These are phyloP conservation scores for Pythium dissotocum DNA, from an alignment of 352 stramenopile species.

Conservation along the genomic window DNA sequence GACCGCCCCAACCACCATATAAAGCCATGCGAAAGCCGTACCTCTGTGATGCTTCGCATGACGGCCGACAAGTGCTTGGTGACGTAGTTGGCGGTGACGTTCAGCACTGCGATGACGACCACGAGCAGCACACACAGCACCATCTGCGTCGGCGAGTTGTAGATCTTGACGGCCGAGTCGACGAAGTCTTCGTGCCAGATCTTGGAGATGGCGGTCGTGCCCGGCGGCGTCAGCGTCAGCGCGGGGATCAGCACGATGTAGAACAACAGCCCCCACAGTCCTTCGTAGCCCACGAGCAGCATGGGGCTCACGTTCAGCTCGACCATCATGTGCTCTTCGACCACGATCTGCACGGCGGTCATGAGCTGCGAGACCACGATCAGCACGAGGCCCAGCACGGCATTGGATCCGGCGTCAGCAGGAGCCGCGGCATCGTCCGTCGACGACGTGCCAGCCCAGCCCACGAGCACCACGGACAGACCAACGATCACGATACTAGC, in stretches of 20 bases:
- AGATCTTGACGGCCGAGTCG: constrained; percentile 73
- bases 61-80: constrained; percentile 80
- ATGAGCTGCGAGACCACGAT: constrained; percentile 79
- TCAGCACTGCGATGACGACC: constrained; percentile 65
- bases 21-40: constrained; percentile 11
- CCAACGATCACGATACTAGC: constrained; percentile 74
- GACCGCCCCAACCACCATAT: neutral
- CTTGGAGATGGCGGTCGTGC: constrained; percentile 49
- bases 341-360: constrained; percentile 83
- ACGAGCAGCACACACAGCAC: constrained; percentile 57
- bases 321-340: constrained; percentile 88
- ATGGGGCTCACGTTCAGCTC: constrained; percentile 79
- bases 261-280: constrained; percentile 81
- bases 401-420: constrained; percentile 34
- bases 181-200: constrained; percentile 82
- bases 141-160: constrained; percentile 59
- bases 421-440: constrained; percentile 13
- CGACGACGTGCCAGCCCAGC: constrained; percentile 46
- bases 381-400: constrained; percentile 64
- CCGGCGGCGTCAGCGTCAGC: constrained; percentile 54
- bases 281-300: constrained; percentile 84
- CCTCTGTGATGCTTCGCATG: constrained; percentile 77
- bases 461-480: constrained; percentile 62
- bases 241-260: constrained; percentile 64
- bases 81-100: constrained; percentile 77